phyloP scores from a whole-genome alignment of 805 yeast species.

The Kurtzmaniella fragi region DNA sequence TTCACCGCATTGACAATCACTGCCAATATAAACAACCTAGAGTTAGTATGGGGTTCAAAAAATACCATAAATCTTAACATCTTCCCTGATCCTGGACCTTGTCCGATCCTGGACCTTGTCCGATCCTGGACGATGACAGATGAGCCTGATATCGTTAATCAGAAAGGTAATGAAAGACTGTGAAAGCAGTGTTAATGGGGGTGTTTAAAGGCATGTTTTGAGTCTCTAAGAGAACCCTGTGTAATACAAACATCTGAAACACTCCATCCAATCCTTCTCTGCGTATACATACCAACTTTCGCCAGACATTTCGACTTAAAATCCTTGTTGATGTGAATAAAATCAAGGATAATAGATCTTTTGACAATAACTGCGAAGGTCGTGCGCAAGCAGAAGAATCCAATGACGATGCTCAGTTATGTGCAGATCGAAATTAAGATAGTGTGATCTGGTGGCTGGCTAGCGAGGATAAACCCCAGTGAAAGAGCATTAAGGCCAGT shows the following conservation, averaged over 20 bases:
- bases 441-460: no score
- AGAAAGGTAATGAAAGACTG: neutral
- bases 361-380: neutral
- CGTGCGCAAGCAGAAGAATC: neutral
- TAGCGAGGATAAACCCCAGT: no score
- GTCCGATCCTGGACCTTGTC: neutral
- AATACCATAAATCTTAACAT: neutral
- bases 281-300: conserved; percentile 47
- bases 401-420: no score
- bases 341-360: conserved; percentile 1
- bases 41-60: no score
- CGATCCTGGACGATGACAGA: neutral
- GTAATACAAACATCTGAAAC: no score
- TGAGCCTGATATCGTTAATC: neutral
- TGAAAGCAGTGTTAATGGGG: no score
- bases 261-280: no score
- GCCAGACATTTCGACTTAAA: conserved; percentile 32
- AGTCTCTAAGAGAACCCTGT: no score
- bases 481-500: no score
- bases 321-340: neutral
- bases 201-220: no score
- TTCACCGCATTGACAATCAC: conserved; percentile 82
- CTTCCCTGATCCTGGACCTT: neutral
- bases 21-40: conserved; percentile 64
- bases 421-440: no score